Percentiles rank a stretch among this genome's conserved stretches.
phyloP scores from a whole-genome alignment of 2,329 filamentous ascomycete genomes.

The Dactylellina drechsleri region DNA sequence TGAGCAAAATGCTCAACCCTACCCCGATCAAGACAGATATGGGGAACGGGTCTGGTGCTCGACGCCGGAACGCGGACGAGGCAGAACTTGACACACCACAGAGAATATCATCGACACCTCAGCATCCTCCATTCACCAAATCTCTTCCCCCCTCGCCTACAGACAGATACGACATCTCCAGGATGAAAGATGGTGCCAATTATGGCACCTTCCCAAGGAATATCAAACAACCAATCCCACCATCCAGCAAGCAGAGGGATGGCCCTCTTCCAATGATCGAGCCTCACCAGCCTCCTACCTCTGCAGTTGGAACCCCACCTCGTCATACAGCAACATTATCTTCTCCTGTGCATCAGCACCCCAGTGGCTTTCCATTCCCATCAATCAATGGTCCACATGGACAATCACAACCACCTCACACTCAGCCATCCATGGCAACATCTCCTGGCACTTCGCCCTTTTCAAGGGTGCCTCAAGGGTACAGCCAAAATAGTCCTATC shows the following conservation, averaged over 20 bases:
- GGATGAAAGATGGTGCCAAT: constrained; percentile 31
- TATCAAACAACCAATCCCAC: constrained; percentile 51
- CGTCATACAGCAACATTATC: constrained; percentile 31
- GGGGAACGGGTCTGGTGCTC: constrained; percentile 52
- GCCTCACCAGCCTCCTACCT: constrained; percentile 34
- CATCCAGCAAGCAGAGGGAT: constrained; percentile 46
- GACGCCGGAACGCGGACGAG: constrained; percentile 47
- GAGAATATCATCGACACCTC: constrained; percentile 52
- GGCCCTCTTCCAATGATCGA: constrained; percentile 53
- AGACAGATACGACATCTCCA: constrained; percentile 44
- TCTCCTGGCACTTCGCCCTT: constrained; percentile 45
- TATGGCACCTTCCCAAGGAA: constrained; percentile 36
- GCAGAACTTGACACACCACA: constrained; percentile 53
- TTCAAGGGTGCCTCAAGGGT: constrained; percentile 41
- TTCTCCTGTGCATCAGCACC: constrained; percentile 38
- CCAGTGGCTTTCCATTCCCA: constrained; percentile 45
- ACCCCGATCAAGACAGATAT: constrained; percentile 56
- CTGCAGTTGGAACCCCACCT: constrained; percentile 39
- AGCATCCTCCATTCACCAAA: constrained; percentile 51
- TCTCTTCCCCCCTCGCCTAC: constrained; percentile 53
- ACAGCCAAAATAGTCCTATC: constrained; percentile 47
- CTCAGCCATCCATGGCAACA: constrained; percentile 30
- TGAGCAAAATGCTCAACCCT: constrained; percentile 58
- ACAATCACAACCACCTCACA: constrained; percentile 22
- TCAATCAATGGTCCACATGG: constrained; percentile 43